Evolutionary conservation across 805 yeast species (phyloP).

Genomic region (Ogataea zsoltii): DNA sequence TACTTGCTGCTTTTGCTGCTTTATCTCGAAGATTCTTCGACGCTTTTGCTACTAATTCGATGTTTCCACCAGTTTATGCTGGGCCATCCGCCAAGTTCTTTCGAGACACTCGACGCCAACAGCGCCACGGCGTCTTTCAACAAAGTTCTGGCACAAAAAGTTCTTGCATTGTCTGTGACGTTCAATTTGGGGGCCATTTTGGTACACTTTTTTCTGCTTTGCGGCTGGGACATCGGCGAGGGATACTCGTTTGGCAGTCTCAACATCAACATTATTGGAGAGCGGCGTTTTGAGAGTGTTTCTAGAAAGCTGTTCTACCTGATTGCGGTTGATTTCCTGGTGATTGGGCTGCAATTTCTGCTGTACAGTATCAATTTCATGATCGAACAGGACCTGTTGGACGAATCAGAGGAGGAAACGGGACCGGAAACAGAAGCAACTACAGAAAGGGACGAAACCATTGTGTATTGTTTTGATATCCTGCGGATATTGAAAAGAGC

Average conservation of each 20-base stretch:
- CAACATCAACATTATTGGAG: conserved; percentile 50
- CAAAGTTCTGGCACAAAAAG: conserved; percentile 31
- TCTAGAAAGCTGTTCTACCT: conserved; percentile 29
- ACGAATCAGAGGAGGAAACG: conserved; percentile 23
- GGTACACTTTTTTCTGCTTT: conserved; percentile 38
- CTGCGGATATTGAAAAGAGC: conserved; percentile 27
- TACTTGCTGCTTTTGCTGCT: conserved; percentile 38
- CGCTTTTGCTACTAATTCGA: conserved; percentile 36
- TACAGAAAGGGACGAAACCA: conserved; percentile 50
- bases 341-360: conserved; percentile 33
- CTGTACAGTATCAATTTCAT: conserved; percentile 34
- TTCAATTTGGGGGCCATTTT: conserved; percentile 32
- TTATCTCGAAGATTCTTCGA: conserved; percentile 44
- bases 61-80: conserved; percentile 39
- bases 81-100: conserved; percentile 41
- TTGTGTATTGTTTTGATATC: conserved; percentile 39
- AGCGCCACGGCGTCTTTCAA: conserved; percentile 22
- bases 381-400: conserved; percentile 29
- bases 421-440: no score
- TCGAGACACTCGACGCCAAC: conserved; percentile 27
- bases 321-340: conserved; percentile 33
- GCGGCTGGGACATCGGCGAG: conserved; percentile 24
- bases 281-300: conserved; percentile 28
- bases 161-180: conserved; percentile 28
- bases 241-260: conserved; percentile 39